Base-by-base conservation (phyloP, 208 protist genomes). In the Naegleria gruberi region DNA sequence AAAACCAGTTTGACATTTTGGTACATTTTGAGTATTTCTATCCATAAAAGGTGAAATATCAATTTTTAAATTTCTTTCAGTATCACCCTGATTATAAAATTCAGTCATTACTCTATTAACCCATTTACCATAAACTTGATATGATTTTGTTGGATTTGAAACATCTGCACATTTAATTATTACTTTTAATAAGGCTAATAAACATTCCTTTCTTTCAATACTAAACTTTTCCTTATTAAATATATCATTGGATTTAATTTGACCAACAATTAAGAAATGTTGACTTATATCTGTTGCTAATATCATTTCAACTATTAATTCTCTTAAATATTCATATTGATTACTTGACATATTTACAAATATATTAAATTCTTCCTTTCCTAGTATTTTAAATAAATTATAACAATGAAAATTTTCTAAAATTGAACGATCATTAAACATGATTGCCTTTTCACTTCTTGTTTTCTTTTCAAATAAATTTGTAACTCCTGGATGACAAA, bases 401-500 rank as follows among this genome's bases (percentile, higher is more conserved):
- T 10, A 34, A 19, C 47, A 86, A 37, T 92, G 91, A 55, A 84
- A 45, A 5, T 91, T 92, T 77, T 92, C 91, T 45, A 92, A 47
- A 57, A 91, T 44, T 8, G 51, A 89, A 34, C 43, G 40, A 37
- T 93, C 92, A 88, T 93, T 93, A 82, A 92, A 93, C 8, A 83
- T 37, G 5, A 92, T 12, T 10, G 92, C 91, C 4, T 55, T 23
- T 26, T 91, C 89, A 44, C 41, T 34, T 44, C 8, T 23, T 42
- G 89, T 47, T 4, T 42, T n/a, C 0, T 74, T 90, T 84, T 90
- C 40, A 82, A 90, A 92, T 37, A 30, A 34, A 57, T 93, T 93
- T 73, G 92, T 93, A 8, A 92, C 37, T 74, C 92, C 92, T 30
- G 92, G 92, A 89, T 93, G 92, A 26, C 86, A 51, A 40, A 90